Conservation (phyloP, 1,139 yeast species). For the Sugiyamaella novakii region DNA sequence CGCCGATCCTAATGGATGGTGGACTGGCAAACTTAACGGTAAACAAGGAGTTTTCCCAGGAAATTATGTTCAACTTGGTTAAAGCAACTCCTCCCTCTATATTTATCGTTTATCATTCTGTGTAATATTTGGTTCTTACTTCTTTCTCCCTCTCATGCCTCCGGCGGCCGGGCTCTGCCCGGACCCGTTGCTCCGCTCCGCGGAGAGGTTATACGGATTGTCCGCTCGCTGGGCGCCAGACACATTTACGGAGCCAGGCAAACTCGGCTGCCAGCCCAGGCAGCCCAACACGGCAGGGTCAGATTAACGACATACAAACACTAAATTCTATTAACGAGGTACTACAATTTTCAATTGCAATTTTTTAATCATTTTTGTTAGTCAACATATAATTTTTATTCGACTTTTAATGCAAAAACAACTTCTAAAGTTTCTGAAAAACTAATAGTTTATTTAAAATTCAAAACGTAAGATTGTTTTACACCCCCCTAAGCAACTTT, state of each 20-base stretch:
- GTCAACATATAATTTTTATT: background rate
- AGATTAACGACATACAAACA: too few relatives aligned
- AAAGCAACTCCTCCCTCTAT: conserved; percentile 2
- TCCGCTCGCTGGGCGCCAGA: too few relatives aligned
- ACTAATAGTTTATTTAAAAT: background rate
- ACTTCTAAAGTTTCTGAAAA: background rate
- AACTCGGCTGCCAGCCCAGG: too few relatives aligned
- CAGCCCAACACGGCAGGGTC: too few relatives aligned
- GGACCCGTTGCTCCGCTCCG: background rate
- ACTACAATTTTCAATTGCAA: too few relatives aligned
- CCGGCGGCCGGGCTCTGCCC: background rate
- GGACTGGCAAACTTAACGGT: conserved; percentile 93
- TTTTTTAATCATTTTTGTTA: background rate
- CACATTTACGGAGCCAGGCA: too few relatives aligned
- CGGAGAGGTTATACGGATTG: too few relatives aligned
- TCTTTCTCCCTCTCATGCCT: background rate
- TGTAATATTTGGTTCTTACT: too few relatives aligned
- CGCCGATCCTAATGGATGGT: conserved; percentile 90
- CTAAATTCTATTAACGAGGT: too few relatives aligned
- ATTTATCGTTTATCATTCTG: background rate
- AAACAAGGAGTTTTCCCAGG: conserved; percentile 93
- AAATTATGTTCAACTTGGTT: conserved; percentile 77
- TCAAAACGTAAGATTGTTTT: background rate
- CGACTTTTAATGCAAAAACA: background rate
- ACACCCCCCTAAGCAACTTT: background rate